A percentile compares a stretch with the other conserved stretches of the same genome.
phyloP scores from a whole-genome alignment of 192 early-diverging fungal species.

The Podila epigama region DNA sequence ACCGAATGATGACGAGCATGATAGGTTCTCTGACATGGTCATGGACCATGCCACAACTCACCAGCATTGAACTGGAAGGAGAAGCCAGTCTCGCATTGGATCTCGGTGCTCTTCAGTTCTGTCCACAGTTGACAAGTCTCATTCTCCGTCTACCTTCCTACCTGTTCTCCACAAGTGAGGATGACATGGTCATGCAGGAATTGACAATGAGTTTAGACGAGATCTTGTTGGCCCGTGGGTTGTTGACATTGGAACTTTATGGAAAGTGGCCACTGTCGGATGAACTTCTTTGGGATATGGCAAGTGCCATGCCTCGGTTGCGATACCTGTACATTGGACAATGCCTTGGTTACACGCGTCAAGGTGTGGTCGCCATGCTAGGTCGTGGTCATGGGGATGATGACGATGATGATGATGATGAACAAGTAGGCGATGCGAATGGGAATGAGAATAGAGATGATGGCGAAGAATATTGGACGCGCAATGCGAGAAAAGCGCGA shows the following conservation, averaged over 20 bases:
- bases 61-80: slow-evolving; percentile 32
- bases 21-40: slow-evolving; percentile 17
- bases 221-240: slow-evolving; percentile 18
- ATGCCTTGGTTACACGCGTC: slow-evolving; percentile 8
- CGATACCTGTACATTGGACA: slow-evolving; percentile 17
- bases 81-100: slow-evolving; percentile 32
- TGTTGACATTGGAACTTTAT: slow-evolving; percentile 31
- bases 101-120: slow-evolving; percentile 13
- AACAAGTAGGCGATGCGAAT: too few relatives aligned
- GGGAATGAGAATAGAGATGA: too few relatives aligned
- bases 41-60: slow-evolving; percentile 15
- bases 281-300: slow-evolving; percentile 11
- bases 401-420: background rate
- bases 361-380: slow-evolving; percentile 8
- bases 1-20: background rate
- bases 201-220: slow-evolving; percentile 13
- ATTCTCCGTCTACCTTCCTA: slow-evolving; percentile 24
- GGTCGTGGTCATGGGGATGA: too few relatives aligned
- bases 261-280: slow-evolving; percentile 45
- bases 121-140: slow-evolving; percentile 15
- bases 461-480: too few relatives aligned
- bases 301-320: slow-evolving; percentile 14
- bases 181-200: slow-evolving; percentile 11
- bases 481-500: too few relatives aligned
- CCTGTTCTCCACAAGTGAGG: slow-evolving; percentile 37